phyloP scores from a whole-genome alignment of 2,329 filamentous ascomycete genomes.

The Phialophora verrucosa region DNA sequence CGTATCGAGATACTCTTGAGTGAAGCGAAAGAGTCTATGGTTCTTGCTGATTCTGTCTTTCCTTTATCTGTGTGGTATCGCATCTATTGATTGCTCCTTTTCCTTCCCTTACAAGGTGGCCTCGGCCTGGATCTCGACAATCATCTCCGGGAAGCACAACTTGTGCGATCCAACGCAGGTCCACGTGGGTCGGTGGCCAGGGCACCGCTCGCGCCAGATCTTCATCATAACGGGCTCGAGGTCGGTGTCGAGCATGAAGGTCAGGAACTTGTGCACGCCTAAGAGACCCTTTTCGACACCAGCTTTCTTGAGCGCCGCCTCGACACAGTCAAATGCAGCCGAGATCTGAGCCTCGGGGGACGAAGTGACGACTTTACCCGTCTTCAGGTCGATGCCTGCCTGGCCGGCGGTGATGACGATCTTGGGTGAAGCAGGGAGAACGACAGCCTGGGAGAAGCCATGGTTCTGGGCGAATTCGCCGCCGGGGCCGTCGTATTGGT shows the following conservation, averaged over 20 bases:
- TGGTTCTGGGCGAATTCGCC: slow-evolving; percentile 1
- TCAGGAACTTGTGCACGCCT: slow-evolving; percentile 12
- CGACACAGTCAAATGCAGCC: background rate
- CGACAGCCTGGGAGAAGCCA: slow-evolving; percentile 12
- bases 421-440: slow-evolving; percentile 8
- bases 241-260: slow-evolving; percentile 12
- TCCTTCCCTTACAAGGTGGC: background rate
- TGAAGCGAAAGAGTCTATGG: too few relatives aligned
- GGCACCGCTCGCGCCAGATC: slow-evolving; percentile 14
- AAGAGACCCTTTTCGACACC: too few relatives aligned
- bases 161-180: slow-evolving; percentile 12
- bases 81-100: too few relatives aligned
- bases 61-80: too few relatives aligned
- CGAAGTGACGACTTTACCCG: slow-evolving; percentile 7
- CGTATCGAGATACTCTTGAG: too few relatives aligned
- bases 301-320: too few relatives aligned
- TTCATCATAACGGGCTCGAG: slow-evolving; percentile 16
- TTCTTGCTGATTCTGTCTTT: too few relatives aligned
- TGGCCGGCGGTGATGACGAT: slow-evolving; percentile 15
- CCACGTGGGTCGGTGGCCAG: slow-evolving; percentile 13
- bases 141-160: slow-evolving; percentile 14
- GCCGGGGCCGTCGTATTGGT: too few relatives aligned
- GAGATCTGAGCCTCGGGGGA: slow-evolving; percentile 12
- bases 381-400: slow-evolving; percentile 10
- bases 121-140: slow-evolving; percentile 14